phyloP scores from a whole-genome alignment of 495 filamentous ascomycete species.

The Penicillium bovifimosum region DNA sequence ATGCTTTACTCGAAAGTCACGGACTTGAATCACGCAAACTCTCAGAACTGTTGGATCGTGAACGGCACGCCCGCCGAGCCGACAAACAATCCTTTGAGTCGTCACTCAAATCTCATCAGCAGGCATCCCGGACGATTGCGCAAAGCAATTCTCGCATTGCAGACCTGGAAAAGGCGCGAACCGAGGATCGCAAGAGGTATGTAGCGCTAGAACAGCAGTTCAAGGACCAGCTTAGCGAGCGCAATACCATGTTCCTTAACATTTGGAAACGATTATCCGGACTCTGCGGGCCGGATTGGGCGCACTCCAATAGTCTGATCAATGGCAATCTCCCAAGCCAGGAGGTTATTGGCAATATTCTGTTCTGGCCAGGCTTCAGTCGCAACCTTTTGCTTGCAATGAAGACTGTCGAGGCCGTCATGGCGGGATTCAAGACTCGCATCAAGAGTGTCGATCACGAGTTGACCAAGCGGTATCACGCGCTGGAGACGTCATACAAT shows the following conservation, averaged over 20 bases:
- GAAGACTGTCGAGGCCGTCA: slow-evolving; percentile 78
- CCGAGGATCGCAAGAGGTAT: slow-evolving; percentile 68
- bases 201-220: slow-evolving; percentile 67
- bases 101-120: slow-evolving; percentile 78
- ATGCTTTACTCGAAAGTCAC: slow-evolving; percentile 81
- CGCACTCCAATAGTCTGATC: slow-evolving; percentile 80
- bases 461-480: slow-evolving; percentile 83
- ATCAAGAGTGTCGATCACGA: slow-evolving; percentile 82
- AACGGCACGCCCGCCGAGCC: slow-evolving; percentile 74
- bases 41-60: slow-evolving; percentile 84
- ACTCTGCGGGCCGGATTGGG: slow-evolving; percentile 89
- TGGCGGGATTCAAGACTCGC: slow-evolving; percentile 73
- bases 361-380: slow-evolving; percentile 74
- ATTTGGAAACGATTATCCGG: slow-evolving; percentile 83
- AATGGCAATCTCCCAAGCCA: slow-evolving; percentile 78
- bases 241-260: slow-evolving; percentile 77
- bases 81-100: slow-evolving; percentile 84
- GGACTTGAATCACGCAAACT: slow-evolving; percentile 81
- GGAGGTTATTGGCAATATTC: slow-evolving; percentile 68
- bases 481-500: slow-evolving; percentile 74
- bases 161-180: slow-evolving; percentile 73
- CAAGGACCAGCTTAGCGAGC: slow-evolving; percentile 81
- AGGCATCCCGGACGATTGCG: slow-evolving; percentile 71
- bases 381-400: slow-evolving; percentile 83
- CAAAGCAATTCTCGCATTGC: slow-evolving; percentile 77